A percentile compares a stretch with the other conserved stretches of the same genome.
phyloP scores from a whole-genome alignment of 768 basidiomycete species.

The Russula lepida region DNA sequence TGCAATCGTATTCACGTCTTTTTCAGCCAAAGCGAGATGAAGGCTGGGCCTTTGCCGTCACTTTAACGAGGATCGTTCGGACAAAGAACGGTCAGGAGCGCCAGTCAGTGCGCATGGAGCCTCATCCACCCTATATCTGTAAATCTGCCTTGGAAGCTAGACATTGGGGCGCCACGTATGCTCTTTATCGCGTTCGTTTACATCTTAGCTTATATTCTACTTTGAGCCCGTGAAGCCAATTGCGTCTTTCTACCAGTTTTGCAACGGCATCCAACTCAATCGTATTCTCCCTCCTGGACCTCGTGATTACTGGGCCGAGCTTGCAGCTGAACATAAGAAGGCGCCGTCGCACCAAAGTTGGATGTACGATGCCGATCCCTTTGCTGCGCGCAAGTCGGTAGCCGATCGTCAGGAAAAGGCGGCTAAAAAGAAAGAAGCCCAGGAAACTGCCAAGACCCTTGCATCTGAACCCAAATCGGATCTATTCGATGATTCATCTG shows the following conservation, averaged over 20 bases:
- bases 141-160: conserved; percentile 73
- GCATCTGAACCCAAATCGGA: conserved; percentile 23
- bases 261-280: conserved; percentile 66
- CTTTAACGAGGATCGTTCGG: conserved; percentile 57
- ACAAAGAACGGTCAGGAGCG: conserved; percentile 49
- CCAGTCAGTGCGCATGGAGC: conserved; percentile 64
- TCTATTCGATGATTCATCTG: conserved; percentile 46
- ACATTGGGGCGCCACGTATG: conserved; percentile 87
- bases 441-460: conserved; percentile 17
- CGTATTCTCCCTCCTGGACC: conserved; percentile 75
- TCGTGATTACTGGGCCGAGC: conserved; percentile 78
- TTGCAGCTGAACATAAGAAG: conserved; percentile 61
- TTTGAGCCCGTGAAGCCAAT: conserved; percentile 23
- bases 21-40: conserved; percentile 39
- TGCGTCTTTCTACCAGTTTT: conserved; percentile 42
- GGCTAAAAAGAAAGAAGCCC: conserved; percentile 33
- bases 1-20: conserved; percentile 8
- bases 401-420: conserved; percentile 56
- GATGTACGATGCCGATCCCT: conserved; percentile 88
- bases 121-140: conserved; percentile 60
- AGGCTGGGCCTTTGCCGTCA: conserved; percentile 59
- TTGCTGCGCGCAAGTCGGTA: conserved; percentile 60
- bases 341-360: conserved; percentile 65
- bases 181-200: conserved; percentile 71
- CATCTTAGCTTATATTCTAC: background rate